phyloP scores from a whole-genome alignment of 2,329 filamentous ascomycete species.

The Penicillium sp. region DNA sequence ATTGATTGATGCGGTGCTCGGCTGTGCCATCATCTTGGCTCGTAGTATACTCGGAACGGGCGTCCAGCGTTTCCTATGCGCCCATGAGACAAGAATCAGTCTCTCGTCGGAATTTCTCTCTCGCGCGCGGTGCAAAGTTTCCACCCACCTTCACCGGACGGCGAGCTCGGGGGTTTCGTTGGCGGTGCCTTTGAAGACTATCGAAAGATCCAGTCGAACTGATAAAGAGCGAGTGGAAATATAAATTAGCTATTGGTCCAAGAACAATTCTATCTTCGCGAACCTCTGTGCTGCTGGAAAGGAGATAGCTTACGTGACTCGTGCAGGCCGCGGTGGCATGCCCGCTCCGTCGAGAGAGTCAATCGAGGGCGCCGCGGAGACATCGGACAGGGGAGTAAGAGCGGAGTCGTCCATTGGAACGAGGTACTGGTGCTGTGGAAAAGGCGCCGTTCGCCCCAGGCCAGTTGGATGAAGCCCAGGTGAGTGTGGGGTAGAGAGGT shows the following conservation, averaged over 20 bases:
- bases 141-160: constrained; percentile 64
- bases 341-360: constrained; percentile 15
- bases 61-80: constrained; percentile 83
- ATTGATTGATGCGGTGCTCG: constrained; percentile 91
- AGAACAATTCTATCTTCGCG: neutral
- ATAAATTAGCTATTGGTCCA: neutral
- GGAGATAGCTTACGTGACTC: constrained; percentile 21
- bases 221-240: neutral
- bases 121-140: constrained; percentile 5
- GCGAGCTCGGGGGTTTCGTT: constrained; percentile 62
- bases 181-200: constrained; percentile 68
- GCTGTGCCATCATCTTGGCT: constrained; percentile 80
- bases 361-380: constrained; percentile 19
- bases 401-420: constrained; percentile 22
- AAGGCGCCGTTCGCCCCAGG: neutral
- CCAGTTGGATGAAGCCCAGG: constrained; percentile 2
- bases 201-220: constrained; percentile 54
- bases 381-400: constrained; percentile 15
- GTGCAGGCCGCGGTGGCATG: constrained; percentile 13
- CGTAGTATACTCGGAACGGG: constrained; percentile 81
- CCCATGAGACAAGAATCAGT: constrained; percentile 16
- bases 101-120: neutral
- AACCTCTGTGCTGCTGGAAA: neutral
- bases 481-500: constrained; percentile 29
- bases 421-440: neutral